phyloP scores from a whole-genome alignment of 768 basidiomycete species.

The Galerina marginata region DNA sequence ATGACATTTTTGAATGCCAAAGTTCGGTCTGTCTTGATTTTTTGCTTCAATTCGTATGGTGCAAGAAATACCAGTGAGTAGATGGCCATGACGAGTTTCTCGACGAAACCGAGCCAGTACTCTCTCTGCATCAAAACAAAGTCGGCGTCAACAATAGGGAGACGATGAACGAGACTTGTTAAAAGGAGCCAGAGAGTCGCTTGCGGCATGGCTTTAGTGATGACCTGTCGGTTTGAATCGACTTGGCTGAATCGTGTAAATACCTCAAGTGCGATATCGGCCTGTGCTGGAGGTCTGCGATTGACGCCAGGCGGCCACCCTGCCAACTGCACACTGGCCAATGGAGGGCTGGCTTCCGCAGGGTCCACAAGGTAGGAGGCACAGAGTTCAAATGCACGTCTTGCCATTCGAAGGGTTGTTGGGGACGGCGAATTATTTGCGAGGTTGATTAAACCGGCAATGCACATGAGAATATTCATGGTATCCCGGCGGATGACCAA shows the following conservation, averaged over 20 bases:
- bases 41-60: constrained; percentile 73
- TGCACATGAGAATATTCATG: constrained; percentile 68
- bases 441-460: constrained; percentile 60
- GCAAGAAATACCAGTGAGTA: constrained; percentile 89
- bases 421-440: constrained; percentile 44
- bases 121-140: constrained; percentile 66
- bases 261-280: constrained; percentile 82
- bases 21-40: constrained; percentile 65
- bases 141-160: constrained; percentile 83
- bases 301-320: constrained; percentile 47
- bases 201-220: constrained; percentile 65
- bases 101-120: constrained; percentile 77
- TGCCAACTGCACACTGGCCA: constrained; percentile 58
- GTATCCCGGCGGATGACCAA: constrained; percentile 79
- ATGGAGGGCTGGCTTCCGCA: constrained; percentile 66
- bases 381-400: constrained; percentile 66
- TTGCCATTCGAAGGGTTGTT: constrained; percentile 52
- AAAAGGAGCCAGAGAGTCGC: constrained; percentile 66
- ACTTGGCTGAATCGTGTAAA: constrained; percentile 79
- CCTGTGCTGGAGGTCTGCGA: constrained; percentile 60
- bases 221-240: constrained; percentile 79
- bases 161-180: constrained; percentile 74
- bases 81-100: constrained; percentile 80
- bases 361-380: constrained; percentile 80
- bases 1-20: constrained; percentile 76